Percentiles rank a stretch among this genome's conserved stretches.
Evolutionary conservation across 2,329 filamentous ascomycete species (phyloP).

Genomic region (Hymenoscyphus repandus): DNA sequence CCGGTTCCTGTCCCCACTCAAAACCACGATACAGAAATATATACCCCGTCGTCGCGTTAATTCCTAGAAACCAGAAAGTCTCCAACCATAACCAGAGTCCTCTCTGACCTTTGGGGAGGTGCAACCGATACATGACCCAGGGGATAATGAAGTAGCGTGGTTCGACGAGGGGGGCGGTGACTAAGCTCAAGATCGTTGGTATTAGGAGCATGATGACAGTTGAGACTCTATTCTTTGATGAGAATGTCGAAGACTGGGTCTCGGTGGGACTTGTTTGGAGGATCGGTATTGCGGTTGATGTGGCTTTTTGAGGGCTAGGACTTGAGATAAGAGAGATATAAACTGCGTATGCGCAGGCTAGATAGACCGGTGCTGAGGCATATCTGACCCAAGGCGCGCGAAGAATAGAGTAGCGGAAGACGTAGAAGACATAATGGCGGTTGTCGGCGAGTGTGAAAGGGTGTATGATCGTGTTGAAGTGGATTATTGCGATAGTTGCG

Average conservation of each 20-base stretch:
- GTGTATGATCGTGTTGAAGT: slow-evolving; percentile 87
- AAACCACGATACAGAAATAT: slow-evolving; percentile 67
- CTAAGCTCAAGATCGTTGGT: slow-evolving; percentile 69
- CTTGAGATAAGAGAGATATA: slow-evolving; percentile 56
- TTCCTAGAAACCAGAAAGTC: slow-evolving; percentile 60
- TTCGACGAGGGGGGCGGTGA: slow-evolving; percentile 89
- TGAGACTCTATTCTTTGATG: slow-evolving; percentile 38
- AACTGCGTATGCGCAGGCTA: slow-evolving; percentile 61
- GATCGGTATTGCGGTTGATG: slow-evolving; percentile 10
- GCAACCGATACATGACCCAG: slow-evolving; percentile 85
- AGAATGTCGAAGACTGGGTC: not conserved
- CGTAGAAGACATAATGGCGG: slow-evolving; percentile 93
- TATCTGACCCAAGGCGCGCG: slow-evolving; percentile 60
- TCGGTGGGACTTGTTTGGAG: not conserved
- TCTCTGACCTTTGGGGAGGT: slow-evolving; percentile 4
- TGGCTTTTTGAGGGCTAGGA: slow-evolving; percentile 21
- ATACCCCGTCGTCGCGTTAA: slow-evolving; percentile 64
- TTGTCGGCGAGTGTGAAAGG: slow-evolving; percentile 97
- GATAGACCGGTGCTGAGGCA: slow-evolving; percentile 64
- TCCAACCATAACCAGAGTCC: slow-evolving; percentile 49
- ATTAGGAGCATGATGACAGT: slow-evolving; percentile 55
- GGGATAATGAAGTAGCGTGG: slow-evolving; percentile 94
- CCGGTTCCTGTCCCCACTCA: slow-evolving; percentile 47
- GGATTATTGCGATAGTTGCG: slow-evolving; percentile 43
- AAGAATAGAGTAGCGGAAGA: slow-evolving; percentile 79